Percentiles rank a stretch among this genome's conserved stretches.
phyloP scores from a whole-genome alignment of 2,329 filamentous ascomycete species.

The Pseudopyrenochaeta lycopersici region DNA sequence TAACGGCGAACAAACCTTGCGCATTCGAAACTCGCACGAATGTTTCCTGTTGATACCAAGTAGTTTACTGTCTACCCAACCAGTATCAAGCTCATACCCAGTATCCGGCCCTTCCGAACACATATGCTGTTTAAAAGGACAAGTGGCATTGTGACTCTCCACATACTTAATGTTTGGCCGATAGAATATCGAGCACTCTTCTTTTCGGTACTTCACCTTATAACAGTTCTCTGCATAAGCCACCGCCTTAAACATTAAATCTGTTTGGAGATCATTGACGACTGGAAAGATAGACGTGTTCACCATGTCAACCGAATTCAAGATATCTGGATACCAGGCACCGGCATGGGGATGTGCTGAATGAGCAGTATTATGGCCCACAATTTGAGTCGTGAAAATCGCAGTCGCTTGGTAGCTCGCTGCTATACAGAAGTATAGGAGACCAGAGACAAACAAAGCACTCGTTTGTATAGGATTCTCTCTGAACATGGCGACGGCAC shows the following conservation, averaged over 20 bases:
- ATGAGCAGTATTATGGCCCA: not conserved
- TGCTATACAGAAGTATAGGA: not conserved
- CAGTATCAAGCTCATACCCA: constrained; percentile 16
- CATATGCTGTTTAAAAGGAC: constrained; percentile 9
- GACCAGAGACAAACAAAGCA: not conserved
- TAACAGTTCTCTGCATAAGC: constrained; percentile 13
- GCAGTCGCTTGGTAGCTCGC: constrained; percentile 4
- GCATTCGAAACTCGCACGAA: constrained; percentile 9
- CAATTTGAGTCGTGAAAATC: not conserved
- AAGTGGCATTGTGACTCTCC: constrained; percentile 10
- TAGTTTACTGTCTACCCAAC: constrained; percentile 2
- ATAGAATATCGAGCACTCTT: constrained; percentile 10
- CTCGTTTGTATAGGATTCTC: not conserved
- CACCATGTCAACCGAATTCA: constrained; percentile 1
- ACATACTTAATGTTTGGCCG: not conserved
- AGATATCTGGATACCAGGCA: constrained; percentile 10
- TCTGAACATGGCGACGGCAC: not conserved
- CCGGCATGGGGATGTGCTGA: constrained; percentile 4
- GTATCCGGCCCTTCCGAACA: constrained; percentile 1
- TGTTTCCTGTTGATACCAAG: constrained; percentile 16
- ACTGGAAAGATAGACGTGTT: constrained; percentile 7
- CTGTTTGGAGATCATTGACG: constrained; percentile 6
- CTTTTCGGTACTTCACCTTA: not conserved
- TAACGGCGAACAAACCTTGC: constrained; percentile 13
- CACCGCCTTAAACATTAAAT: constrained; percentile 3